phyloP scores from a whole-genome alignment of 1,284 basidiomycete species.

The Calocybe gambosa region DNA sequence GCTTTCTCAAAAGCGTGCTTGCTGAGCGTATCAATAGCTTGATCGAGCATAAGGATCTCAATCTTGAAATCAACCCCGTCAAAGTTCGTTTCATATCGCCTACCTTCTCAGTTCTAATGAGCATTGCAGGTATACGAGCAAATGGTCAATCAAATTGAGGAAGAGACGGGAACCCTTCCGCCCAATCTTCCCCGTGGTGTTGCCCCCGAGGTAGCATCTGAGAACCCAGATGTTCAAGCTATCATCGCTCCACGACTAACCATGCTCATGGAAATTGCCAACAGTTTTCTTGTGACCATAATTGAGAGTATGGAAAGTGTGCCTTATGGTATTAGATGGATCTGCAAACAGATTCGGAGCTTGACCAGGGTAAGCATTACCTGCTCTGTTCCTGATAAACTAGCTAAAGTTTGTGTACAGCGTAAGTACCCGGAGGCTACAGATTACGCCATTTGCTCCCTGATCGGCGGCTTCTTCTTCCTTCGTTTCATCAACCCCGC shows the following conservation, averaged over 20 bases:
- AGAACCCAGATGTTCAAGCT: slow-evolving; percentile 92
- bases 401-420: slow-evolving; percentile 35
- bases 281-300: slow-evolving; percentile 95
- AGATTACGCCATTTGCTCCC: slow-evolving; percentile 95
- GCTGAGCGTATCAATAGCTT: slow-evolving; percentile 97
- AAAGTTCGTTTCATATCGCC: slow-evolving; percentile 53
- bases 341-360: slow-evolving; percentile 98
- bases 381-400: slow-evolving; percentile 9
- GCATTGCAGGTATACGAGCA: slow-evolving; percentile 81
- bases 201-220: slow-evolving; percentile 87
- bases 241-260: slow-evolving; percentile 94
- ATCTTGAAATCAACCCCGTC: slow-evolving; percentile 97
- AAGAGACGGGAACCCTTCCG: slow-evolving; percentile 89
- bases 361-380: slow-evolving; percentile 68
- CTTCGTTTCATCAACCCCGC: slow-evolving; percentile 99
- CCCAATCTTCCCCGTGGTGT: slow-evolving; percentile 89
- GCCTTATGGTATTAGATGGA: slow-evolving; percentile 99
- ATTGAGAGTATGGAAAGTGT: slow-evolving; percentile 97
- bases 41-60: slow-evolving; percentile 97
- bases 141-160: slow-evolving; percentile 97
- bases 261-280: slow-evolving; percentile 99
- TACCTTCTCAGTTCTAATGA: slow-evolving; percentile 1
- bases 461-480: slow-evolving; percentile 99
- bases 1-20: slow-evolving; percentile 93
- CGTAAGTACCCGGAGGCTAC: slow-evolving; percentile 97